phyloP scores from a whole-genome alignment of 148 eudicot species.

The Pharnaceum exiguum region DNA sequence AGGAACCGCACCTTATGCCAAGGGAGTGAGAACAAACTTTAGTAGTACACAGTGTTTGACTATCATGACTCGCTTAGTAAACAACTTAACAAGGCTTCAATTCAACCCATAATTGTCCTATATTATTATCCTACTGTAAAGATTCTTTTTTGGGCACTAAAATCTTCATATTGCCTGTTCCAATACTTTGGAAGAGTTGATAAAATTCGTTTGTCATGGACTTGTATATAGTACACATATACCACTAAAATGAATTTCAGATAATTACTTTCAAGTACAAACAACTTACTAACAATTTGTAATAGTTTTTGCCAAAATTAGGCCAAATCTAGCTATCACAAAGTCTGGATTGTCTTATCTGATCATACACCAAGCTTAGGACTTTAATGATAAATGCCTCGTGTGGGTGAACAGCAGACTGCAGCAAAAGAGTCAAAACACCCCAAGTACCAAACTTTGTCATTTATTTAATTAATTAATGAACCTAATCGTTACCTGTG shows the following conservation, averaged over 20 bases:
- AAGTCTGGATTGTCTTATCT: neutral
- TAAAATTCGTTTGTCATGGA: slow-evolving; percentile 5
- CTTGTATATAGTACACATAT: too few relatives aligned
- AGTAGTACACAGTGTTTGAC: too few relatives aligned
- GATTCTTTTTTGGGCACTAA: slow-evolving; percentile 16
- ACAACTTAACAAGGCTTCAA: too few relatives aligned
- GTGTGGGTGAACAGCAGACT: slow-evolving; percentile 2
- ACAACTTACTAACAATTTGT: neutral
- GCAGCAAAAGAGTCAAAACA: slow-evolving; percentile 15
- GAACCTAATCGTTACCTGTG: slow-evolving; percentile 36
- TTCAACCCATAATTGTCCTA: too few relatives aligned
- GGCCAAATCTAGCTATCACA: neutral
- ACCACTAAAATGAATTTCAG: neutral
- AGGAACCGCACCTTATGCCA: too few relatives aligned
- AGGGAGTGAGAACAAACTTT: too few relatives aligned
- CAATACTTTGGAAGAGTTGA: slow-evolving; percentile 14
- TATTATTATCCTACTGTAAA: too few relatives aligned
- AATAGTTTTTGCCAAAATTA: neutral
- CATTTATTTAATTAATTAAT: too few relatives aligned
- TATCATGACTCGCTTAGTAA: too few relatives aligned
- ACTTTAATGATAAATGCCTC: slow-evolving; percentile 7
- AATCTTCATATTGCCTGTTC: slow-evolving; percentile 11
- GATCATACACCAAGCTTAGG: neutral
- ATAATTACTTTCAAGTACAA: slow-evolving; percentile 8
- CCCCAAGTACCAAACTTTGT: slow-evolving; percentile 20